Percentiles rank a stretch among this genome's conserved stretches.
Conservation (phyloP, 345 rosid genomes). For the Rhodomyrtus tomentosa region DNA sequence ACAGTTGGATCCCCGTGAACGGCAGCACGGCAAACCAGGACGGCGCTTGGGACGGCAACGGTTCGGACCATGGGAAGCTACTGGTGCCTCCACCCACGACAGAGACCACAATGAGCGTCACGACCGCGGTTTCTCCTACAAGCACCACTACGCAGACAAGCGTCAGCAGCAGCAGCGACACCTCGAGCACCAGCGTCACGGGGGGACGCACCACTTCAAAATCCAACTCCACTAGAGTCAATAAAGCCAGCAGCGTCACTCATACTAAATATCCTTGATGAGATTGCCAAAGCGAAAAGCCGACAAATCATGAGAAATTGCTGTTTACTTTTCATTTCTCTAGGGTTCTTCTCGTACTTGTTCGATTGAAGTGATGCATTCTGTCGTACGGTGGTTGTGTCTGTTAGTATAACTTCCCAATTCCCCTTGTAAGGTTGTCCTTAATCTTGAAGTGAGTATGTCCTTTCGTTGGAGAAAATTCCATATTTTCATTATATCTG, state of each 20-base stretch:
- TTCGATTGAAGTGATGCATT: neutral
- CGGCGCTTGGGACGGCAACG: neutral
- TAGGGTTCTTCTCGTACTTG: neutral
- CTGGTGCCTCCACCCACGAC: neutral
- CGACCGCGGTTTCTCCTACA: neutral
- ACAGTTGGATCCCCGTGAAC: neutral
- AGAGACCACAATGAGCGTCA: neutral
- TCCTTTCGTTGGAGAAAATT: neutral
- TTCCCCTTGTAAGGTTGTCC: neutral
- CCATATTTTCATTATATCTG: neutral
- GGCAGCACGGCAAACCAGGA: neutral
- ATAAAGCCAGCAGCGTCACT: neutral
- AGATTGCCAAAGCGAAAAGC: neutral
- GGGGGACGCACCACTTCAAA: neutral
- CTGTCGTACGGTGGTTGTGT: neutral
- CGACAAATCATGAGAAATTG: neutral
- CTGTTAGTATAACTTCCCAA: neutral
- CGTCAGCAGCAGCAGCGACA: neutral
- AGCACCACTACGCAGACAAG: neutral
- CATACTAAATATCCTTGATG: neutral
- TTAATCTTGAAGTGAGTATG: neutral
- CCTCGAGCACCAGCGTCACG: neutral
- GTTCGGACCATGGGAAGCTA: neutral
- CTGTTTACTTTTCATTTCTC: neutral
- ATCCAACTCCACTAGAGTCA: neutral